phyloP scores from a whole-genome alignment of 2,329 filamentous ascomycete species.

The Colletotrichum sp. region DNA sequence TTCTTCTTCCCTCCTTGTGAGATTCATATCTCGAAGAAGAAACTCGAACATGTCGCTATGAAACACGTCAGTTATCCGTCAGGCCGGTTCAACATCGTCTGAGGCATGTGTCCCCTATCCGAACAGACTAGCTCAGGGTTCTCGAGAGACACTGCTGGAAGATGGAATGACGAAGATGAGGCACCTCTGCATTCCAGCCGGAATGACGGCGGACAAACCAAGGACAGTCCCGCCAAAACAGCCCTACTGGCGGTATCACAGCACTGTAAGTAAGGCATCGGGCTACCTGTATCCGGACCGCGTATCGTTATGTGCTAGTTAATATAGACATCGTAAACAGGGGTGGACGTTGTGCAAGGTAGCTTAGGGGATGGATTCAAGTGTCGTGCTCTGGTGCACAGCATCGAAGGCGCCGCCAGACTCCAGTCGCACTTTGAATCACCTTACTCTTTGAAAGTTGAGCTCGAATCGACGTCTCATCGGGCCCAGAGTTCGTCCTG shows the following conservation, averaged over 20 bases:
- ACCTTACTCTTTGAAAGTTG: neutral
- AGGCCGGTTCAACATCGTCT: neutral
- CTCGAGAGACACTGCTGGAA: neutral
- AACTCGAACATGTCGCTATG: conserved; percentile 1
- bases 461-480: neutral
- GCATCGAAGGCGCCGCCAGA: neutral
- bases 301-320: neutral
- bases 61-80: conserved; percentile 13
- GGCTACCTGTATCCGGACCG: neutral
- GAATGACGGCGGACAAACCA: neutral
- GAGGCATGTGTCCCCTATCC: neutral
- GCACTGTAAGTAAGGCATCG: neutral
- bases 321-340: neutral
- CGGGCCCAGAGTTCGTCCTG: neutral
- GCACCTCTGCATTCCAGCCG: neutral
- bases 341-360: neutral
- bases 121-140: neutral
- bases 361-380: neutral
- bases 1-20: conserved; percentile 2
- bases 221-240: neutral
- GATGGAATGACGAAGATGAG: neutral
- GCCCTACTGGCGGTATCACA: neutral
- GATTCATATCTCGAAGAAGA: neutral
- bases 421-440: neutral
- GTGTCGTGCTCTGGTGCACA: neutral